Evolutionary conservation across 345 rosid species (phyloP).

Genomic region (Noccaea caerulescens): DNA sequence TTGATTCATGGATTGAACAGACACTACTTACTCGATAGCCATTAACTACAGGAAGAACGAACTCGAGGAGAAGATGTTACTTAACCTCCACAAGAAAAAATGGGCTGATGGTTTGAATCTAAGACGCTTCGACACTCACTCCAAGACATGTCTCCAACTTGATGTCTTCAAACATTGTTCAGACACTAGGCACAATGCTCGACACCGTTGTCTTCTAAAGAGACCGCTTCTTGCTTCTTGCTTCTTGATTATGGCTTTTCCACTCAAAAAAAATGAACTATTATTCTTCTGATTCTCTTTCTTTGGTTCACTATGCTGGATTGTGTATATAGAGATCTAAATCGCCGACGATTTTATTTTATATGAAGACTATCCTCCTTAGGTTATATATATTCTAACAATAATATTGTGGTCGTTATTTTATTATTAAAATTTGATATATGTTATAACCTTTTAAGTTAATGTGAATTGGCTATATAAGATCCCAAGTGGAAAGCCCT

Average conservation of each 20-base stretch:
- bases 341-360: not conserved
- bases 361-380: not conserved
- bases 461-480: too few species aligned
- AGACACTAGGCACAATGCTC: conserved; percentile 86
- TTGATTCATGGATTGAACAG: conserved; percentile 89
- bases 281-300: not conserved
- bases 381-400: not conserved
- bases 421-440: too few species aligned
- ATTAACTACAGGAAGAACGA: conserved; percentile 89
- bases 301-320: not conserved
- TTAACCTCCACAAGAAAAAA: conserved; percentile 90
- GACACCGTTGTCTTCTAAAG: conserved; percentile 79
- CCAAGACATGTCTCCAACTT: conserved; percentile 81
- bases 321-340: not conserved
- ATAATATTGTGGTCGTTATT: too few species aligned
- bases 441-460: too few species aligned
- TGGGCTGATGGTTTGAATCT: conserved; percentile 90
- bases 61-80: conserved; percentile 86
- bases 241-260: not conserved
- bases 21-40: conserved; percentile 86
- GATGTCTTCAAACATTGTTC: conserved; percentile 89
- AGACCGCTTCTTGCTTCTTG: not conserved
- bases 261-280: not conserved
- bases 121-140: too few species aligned
- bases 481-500: too few species aligned